These are phyloP conservation scores for Chamaecyparis obtusa DNA, from an alignment of 75 land plant species.

Conservation along the genomic window DNA sequence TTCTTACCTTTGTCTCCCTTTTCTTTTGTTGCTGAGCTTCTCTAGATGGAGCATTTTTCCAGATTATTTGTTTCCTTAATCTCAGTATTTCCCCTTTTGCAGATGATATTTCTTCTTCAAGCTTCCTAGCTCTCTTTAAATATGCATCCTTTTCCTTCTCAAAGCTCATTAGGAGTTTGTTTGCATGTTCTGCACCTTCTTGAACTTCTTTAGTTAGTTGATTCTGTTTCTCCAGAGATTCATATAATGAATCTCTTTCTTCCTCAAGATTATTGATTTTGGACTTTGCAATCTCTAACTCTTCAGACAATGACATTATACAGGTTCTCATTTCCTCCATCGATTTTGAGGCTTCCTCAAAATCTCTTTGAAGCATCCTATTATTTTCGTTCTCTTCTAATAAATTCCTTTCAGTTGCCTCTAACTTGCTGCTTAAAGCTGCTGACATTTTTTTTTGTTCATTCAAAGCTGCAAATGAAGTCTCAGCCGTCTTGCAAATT, in stretches of 20 bases:
- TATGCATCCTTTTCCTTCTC: slow-evolving; percentile 55
- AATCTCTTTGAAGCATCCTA: slow-evolving; percentile 44
- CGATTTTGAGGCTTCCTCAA: slow-evolving; percentile 68
- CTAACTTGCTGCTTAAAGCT: slow-evolving; percentile 46
- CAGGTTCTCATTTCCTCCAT: slow-evolving; percentile 68
- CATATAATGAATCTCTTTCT: slow-evolving; percentile 48
- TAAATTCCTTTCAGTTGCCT: slow-evolving; percentile 30
- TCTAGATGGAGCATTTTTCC: slow-evolving; percentile 14
- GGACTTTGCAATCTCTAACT: slow-evolving; percentile 50
- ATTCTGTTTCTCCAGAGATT: slow-evolving; percentile 49
- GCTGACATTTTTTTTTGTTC: slow-evolving; percentile 53
- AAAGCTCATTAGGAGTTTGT: slow-evolving; percentile 47
- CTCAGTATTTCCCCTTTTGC: slow-evolving; percentile 72
- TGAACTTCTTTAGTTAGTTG: slow-evolving; percentile 36
- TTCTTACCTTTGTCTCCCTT: not conserved
- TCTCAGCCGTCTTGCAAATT: slow-evolving; percentile 32
- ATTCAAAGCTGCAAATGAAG: slow-evolving; percentile 33
- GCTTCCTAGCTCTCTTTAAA: slow-evolving; percentile 42
- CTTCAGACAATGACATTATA: slow-evolving; percentile 40
- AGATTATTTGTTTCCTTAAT: slow-evolving; percentile 36
- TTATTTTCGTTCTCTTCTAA: slow-evolving; percentile 51
- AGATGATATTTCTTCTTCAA: slow-evolving; percentile 66
- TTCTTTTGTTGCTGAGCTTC: slow-evolving; percentile 14
- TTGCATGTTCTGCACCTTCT: slow-evolving; percentile 63
- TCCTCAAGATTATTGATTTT: slow-evolving; percentile 39